phyloP scores from a whole-genome alignment of 495 filamentous ascomycete species.

The Extremus antarcticus region DNA sequence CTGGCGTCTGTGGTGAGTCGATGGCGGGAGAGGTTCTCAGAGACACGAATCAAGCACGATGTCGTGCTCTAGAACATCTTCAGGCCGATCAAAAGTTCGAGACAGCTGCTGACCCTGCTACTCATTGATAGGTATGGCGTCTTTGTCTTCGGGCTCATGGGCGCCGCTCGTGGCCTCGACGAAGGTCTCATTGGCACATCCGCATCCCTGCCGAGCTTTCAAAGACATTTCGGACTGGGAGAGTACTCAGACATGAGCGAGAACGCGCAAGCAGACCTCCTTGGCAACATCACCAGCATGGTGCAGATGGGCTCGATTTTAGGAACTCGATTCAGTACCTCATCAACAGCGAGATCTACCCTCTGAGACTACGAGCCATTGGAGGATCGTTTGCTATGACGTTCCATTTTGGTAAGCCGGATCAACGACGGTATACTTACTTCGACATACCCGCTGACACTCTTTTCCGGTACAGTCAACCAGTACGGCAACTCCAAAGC shows the following conservation, averaged over 20 bases:
- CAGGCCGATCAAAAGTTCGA: no score
- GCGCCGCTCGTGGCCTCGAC: slow-evolving; percentile 61
- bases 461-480: slow-evolving; percentile 35
- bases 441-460: no score
- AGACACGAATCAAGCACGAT: no score
- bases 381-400: slow-evolving; percentile 26
- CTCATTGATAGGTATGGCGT: no score
- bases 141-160: slow-evolving; percentile 47
- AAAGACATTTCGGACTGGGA: slow-evolving; percentile 46
- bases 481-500: slow-evolving; percentile 58
- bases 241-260: slow-evolving; percentile 31
- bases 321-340: slow-evolving; percentile 43
- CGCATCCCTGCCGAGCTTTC: slow-evolving; percentile 53
- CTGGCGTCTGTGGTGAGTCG: slow-evolving; percentile 24
- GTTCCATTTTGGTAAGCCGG: slow-evolving; percentile 47
- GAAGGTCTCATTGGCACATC: slow-evolving; percentile 60
- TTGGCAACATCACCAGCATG: slow-evolving; percentile 49
- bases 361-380: slow-evolving; percentile 34
- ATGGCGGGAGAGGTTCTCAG: no score
- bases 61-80: no score
- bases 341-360: slow-evolving; percentile 65
- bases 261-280: slow-evolving; percentile 30
- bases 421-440: no score
- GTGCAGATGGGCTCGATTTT: slow-evolving; percentile 46
- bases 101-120: no score